Base-by-base conservation (phyloP, 1,139 yeast genomes). In the Hyphopichia wangnamkhiaoensis region DNA sequence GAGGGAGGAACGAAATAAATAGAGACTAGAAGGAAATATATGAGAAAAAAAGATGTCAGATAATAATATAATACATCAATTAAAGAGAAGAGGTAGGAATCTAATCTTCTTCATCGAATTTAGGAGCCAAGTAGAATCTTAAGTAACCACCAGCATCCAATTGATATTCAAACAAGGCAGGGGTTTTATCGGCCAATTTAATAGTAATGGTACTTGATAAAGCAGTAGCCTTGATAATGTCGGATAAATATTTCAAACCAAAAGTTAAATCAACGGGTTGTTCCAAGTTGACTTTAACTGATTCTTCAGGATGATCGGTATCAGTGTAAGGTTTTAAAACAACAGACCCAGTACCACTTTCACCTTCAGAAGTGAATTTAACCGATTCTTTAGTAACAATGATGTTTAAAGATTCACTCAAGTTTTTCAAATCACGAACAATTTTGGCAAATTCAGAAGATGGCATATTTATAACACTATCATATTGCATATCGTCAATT, bases 101-200 rank as follows among this genome's bases (percentile, higher is more conserved):
- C 52, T 71, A 81, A 49, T 87, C 94, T 45, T 88, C 96, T 53
- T 88, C 96, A 50, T 86, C 95, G 61, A 90, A 89, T 76, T 93
- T 93, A 44, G 98, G 98, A 53, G 98, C 98, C 67, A 93, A 79
- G 79, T 87, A 93, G 79, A 87, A 93, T 65, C 96, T 84, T 63
- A 93, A 75, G 68, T 88, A 88, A 38, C 99, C 98, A 61, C 94
- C 88, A 28, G 69, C 76, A 49, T 91, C 87, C 62, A 93, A 76
- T 66, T 85, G 86, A 71, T 85, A 93, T 70, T 91, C 98, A 58
- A 93, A 89, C 61, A 90, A 75, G 33, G 97, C 95, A 24, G 99
- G 99, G 16, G 95, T 82, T 62, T 87, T 90, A 56, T 87, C 93
- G 29, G 96, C 88, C 61, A 93, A 77, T 65, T 88, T 86, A 51